phyloP scores from a whole-genome alignment of 805 yeast species.

The Candida nonsorbophila region DNA sequence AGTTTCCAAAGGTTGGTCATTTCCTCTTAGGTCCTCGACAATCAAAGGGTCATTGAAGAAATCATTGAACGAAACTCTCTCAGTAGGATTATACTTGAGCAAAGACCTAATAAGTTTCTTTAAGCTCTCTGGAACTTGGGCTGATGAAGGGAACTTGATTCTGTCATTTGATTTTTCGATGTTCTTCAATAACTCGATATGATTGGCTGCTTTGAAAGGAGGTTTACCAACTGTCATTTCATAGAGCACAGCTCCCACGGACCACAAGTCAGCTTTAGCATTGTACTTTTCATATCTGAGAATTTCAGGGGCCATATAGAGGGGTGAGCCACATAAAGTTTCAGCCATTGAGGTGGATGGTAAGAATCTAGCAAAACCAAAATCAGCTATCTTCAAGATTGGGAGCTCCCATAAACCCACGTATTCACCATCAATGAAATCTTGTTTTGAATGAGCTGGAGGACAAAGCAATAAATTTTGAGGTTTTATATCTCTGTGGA shows the following conservation, averaged over 20 bases:
- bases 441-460: slow-evolving; percentile 61
- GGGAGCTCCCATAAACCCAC: slow-evolving; percentile 89
- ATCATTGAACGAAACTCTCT: slow-evolving; percentile 83
- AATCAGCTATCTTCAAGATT: slow-evolving; percentile 88
- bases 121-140: slow-evolving; percentile 60
- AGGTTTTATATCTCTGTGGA: slow-evolving; percentile 94
- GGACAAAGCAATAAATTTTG: slow-evolving; percentile 82
- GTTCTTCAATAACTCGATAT: slow-evolving; percentile 79
- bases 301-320: slow-evolving; percentile 98
- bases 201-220: slow-evolving; percentile 91
- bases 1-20: slow-evolving; percentile 57
- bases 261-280: slow-evolving; percentile 97
- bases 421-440: slow-evolving; percentile 52
- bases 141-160: slow-evolving; percentile 68
- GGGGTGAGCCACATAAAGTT: slow-evolving; percentile 94
- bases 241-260: slow-evolving; percentile 92
- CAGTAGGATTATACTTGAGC: slow-evolving; percentile 78
- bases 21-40: slow-evolving; percentile 44
- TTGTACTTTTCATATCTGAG: slow-evolving; percentile 90
- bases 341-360: slow-evolving; percentile 95
- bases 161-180: slow-evolving; percentile 78
- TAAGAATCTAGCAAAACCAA: slow-evolving; percentile 92
- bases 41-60: slow-evolving; percentile 75
- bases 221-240: slow-evolving; percentile 97
- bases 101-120: slow-evolving; percentile 68